Conservation (phyloP, 225 moss, liverwort and hornwort genomes). For the Bryoerythrophyllum caledonicum region DNA sequence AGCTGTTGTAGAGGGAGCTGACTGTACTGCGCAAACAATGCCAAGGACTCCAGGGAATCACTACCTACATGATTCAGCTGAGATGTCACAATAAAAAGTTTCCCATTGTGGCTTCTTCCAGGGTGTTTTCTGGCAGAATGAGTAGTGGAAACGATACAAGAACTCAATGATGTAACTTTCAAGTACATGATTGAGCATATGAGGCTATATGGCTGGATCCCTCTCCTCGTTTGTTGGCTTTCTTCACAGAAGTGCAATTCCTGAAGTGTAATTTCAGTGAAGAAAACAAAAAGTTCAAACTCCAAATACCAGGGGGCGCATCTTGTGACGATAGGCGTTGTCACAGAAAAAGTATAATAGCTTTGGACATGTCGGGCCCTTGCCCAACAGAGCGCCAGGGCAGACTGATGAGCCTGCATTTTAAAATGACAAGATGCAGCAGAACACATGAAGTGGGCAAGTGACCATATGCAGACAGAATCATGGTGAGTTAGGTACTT, state of each 20-base stretch:
- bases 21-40: not conserved
- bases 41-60: not conserved
- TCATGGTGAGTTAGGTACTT: constrained; percentile 1
- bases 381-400: not conserved
- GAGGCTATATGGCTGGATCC: too few species aligned
- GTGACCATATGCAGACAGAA: not conserved
- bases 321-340: not conserved
- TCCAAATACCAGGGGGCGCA: not conserved
- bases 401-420: constrained; percentile 2
- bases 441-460: constrained; percentile 2
- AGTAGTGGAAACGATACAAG: not conserved
- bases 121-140: not conserved
- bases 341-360: not conserved
- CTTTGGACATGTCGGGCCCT: not conserved
- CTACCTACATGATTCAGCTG: not conserved
- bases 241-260: not conserved
- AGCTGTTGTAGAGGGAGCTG: too few species aligned
- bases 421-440: not conserved
- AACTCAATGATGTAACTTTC: not conserved
- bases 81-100: not conserved
- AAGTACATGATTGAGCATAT: not conserved
- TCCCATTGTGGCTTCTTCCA: not conserved
- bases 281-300: not conserved
- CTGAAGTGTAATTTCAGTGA: not conserved
- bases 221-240: not conserved